Evolutionary conservation across 257 asterid species (phyloP).

Genomic region (Paraleonurus japonicus): DNA sequence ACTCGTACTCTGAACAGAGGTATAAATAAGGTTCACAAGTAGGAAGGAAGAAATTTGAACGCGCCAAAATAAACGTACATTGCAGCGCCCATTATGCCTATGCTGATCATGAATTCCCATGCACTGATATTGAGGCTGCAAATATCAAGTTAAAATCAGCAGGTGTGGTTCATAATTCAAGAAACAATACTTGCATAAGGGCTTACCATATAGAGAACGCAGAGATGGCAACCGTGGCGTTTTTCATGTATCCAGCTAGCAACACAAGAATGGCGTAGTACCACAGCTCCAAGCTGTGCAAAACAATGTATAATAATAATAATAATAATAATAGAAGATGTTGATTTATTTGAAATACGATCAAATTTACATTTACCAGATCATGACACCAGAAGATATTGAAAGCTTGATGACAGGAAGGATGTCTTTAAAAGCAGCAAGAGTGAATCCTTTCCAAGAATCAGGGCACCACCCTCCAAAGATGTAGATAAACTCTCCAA

Average conservation of each 20-base stretch:
- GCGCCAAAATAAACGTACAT: conserved; percentile 34
- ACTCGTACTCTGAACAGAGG: conserved; percentile 42
- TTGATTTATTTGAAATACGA: neutral
- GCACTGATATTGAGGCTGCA: conserved; percentile 55
- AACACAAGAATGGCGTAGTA: conserved; percentile 60
- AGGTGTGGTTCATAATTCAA: neutral
- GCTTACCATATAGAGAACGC: conserved; percentile 66
- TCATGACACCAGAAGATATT: conserved; percentile 57
- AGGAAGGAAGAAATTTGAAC: neutral
- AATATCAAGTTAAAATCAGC: neutral
- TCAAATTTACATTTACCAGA: conserved; percentile 37
- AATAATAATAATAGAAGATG: neutral
- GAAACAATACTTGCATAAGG: neutral
- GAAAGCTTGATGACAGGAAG: conserved; percentile 62
- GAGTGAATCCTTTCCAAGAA: conserved; percentile 59
- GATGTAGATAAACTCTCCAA: conserved; percentile 49
- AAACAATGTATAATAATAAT: neutral
- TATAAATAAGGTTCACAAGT: neutral
- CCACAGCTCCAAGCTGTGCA: conserved; percentile 62
- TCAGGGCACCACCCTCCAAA: conserved; percentile 67
- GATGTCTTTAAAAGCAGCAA: conserved; percentile 50
- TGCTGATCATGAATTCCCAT: conserved; percentile 65
- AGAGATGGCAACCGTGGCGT: conserved; percentile 63
- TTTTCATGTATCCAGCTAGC: conserved; percentile 64
- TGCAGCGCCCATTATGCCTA: conserved; percentile 68